Evolutionary conservation across 768 basidiomycete genomes (phyloP), one percentile per base, ranked within the genome.

Genomic region (Saitozyma sp.): DNA sequence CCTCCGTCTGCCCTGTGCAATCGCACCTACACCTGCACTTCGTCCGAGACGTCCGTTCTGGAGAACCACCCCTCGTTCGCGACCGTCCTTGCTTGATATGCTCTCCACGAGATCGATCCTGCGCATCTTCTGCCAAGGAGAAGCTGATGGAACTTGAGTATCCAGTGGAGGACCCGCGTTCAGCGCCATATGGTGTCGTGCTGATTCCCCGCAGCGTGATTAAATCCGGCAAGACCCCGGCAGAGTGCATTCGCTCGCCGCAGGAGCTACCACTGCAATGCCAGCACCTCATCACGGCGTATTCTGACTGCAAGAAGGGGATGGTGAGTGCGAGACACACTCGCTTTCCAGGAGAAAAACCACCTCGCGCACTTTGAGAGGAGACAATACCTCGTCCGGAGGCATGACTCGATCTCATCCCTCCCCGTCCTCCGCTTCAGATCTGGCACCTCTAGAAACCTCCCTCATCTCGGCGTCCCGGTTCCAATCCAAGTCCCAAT

Each of bases 221-320:
- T 3, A 68, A 71, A 63, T 59, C 68, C n/a, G 69, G 68, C 8
- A 75, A 74, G 48, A 71, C 75, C 11, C 71, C 73, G 8, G 56
- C 56, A 57, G 78, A 79, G 62, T 79, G 78, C 48, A 63, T 79
- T 7, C 67, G 68, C 56, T 52, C 68, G 13, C 67, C 63, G 4
- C 52, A 70, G 19, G 72, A 76, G 48, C 54, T 79, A 19, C 78
- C 78, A 0, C 50, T 74, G 41, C 74, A 74, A 63, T 79, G 78
- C 65, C 71, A 75, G 56, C 75, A 77, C 61, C 62, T 77, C 19
- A 75, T 77, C 52, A 65, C 73, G 6, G 55, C 64, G 38, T 79
- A 73, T 59, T 50, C 73, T 20, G 74, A 78, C 57, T 79, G 78
- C 55, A 79, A 79, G 49, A 76, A 73, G 51, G 78, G 78, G 6